Evolutionary conservation across 2,329 filamentous ascomycete genomes (phyloP).

Genomic region (Botrytis galanthina): DNA sequence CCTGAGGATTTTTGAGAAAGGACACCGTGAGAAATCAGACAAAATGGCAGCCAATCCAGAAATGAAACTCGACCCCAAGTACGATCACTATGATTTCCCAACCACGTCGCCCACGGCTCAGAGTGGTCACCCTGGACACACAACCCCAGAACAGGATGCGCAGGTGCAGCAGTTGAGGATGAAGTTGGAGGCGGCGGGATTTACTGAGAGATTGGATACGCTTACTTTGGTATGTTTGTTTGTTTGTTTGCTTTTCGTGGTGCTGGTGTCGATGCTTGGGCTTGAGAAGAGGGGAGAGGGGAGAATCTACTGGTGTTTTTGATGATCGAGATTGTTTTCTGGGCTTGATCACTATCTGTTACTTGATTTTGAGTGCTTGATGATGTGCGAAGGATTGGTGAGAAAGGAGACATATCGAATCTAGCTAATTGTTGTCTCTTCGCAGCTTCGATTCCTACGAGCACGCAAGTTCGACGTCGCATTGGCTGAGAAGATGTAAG

Average conservation of each 20-base stretch:
- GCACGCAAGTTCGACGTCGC: slow-evolving; percentile 93
- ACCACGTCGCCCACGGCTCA: slow-evolving; percentile 68
- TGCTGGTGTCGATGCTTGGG: not conserved
- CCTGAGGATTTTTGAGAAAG: not conserved
- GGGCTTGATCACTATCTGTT: not conserved
- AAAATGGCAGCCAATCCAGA: slow-evolving; percentile 33
- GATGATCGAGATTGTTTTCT: not conserved
- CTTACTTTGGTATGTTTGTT: slow-evolving; percentile 70
- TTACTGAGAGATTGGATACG: slow-evolving; percentile 83
- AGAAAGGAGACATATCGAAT: not conserved
- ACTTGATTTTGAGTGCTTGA: too few species aligned
- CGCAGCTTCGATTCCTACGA: slow-evolving; percentile 80
- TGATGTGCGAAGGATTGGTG: not conserved
- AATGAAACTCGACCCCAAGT: slow-evolving; percentile 72
- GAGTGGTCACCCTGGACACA: slow-evolving; percentile 82
- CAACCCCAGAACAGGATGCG: slow-evolving; percentile 83
- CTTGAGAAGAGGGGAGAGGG: not conserved
- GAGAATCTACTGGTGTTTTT: not conserved
- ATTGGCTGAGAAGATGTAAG: slow-evolving; percentile 82
- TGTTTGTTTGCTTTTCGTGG: not conserved
- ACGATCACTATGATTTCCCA: slow-evolving; percentile 95
- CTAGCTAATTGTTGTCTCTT: not conserved
- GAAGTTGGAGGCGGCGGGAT: slow-evolving; percentile 80
- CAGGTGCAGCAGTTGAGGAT: slow-evolving; percentile 81
- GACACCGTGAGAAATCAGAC: not conserved